Evolutionary conservation across 345 rosid genomes (phyloP).

Genomic region (Linum trigynum): DNA sequence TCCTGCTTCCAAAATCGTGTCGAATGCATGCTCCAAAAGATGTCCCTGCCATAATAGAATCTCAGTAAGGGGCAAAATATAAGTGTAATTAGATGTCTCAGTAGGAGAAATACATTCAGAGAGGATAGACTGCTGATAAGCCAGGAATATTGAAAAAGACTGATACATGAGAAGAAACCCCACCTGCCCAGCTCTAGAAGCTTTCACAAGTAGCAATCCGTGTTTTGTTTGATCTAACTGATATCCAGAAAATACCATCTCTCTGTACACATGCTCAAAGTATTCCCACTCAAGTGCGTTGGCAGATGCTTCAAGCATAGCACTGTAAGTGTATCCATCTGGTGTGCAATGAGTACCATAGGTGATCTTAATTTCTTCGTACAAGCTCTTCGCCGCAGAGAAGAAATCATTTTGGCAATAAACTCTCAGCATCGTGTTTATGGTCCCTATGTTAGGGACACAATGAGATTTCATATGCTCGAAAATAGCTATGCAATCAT

Average conservation of each 20-base stretch:
- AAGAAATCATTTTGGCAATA: conserved; percentile 74
- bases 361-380: conserved; percentile 43
- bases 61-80: no score
- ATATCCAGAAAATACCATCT: conserved; percentile 61
- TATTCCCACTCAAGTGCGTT: conserved; percentile 82
- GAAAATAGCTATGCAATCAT: conserved; percentile 62
- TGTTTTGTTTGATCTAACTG: conserved; percentile 60
- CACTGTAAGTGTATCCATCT: conserved; percentile 58
- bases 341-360: conserved; percentile 24
- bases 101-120: neutral
- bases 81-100: neutral
- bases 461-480: conserved; percentile 59
- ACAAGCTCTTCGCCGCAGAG: conserved; percentile 67
- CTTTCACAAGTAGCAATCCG: conserved; percentile 51
- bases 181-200: conserved; percentile 86
- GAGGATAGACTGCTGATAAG: neutral
- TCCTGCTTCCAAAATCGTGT: conserved; percentile 63
- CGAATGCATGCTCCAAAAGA: conserved; percentile 83
- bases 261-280: conserved; percentile 76
- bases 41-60: conserved; percentile 37
- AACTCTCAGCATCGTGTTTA: conserved; percentile 77
- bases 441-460: conserved; percentile 71
- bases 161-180: neutral
- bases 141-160: neutral
- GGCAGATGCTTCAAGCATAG: conserved; percentile 87